These are phyloP conservation scores for Malania oleifera DNA, from an alignment of 164 flowering plant genomes.

Conservation along the genomic window DNA sequence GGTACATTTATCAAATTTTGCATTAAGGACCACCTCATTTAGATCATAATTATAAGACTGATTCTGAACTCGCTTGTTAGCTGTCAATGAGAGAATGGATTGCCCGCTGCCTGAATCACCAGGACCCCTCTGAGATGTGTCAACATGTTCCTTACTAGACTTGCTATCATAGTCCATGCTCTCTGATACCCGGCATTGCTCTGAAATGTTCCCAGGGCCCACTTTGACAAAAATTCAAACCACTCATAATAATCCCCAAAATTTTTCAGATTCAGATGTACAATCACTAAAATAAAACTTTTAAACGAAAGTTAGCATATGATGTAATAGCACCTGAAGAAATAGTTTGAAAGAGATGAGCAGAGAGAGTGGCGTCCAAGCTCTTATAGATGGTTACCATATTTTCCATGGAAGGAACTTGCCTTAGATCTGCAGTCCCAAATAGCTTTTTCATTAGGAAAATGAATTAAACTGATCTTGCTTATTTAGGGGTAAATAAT, in stretches of 20 bases:
- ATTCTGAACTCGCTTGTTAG: slow-evolving; percentile 10
- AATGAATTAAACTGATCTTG: too few species aligned
- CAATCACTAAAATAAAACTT: neutral
- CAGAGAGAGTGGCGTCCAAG: slow-evolving; percentile 41
- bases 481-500: too few species aligned
- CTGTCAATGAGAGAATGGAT: neutral
- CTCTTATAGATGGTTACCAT: slow-evolving; percentile 43
- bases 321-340: slow-evolving; percentile 22
- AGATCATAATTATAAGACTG: neutral
- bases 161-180: neutral
- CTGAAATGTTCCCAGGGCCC: slow-evolving; percentile 12
- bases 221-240: neutral
- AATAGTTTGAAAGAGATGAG: slow-evolving; percentile 20
- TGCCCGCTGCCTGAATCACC: slow-evolving; percentile 4
- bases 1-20: neutral
- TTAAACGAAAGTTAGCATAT: neutral
- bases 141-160: slow-evolving; percentile 1
- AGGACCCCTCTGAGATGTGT: neutral
- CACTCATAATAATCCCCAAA: neutral
- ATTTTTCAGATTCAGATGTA: neutral
- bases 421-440: slow-evolving; percentile 36
- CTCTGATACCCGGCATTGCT: neutral
- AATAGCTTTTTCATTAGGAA: neutral
- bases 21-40: slow-evolving; percentile 5
- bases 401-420: slow-evolving; percentile 41